Evolutionary conservation across 306 rosid species (phyloP), one percentile per base, ranked within the genome.

Genomic region (Crotalaria pallida): DNA sequence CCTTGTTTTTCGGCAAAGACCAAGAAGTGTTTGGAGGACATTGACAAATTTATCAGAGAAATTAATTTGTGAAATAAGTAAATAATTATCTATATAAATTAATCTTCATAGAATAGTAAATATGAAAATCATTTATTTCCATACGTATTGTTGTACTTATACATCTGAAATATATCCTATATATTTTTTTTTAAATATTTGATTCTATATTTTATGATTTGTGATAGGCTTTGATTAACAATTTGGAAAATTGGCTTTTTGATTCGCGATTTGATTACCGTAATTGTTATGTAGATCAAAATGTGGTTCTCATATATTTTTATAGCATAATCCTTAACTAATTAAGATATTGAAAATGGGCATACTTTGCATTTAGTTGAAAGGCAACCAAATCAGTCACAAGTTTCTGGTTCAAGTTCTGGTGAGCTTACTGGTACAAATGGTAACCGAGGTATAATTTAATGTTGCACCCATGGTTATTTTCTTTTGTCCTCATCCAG

Each of bases 321-420:
- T 62, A 51, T 64, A 63, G 27, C 38, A 18, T 41, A 68, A 47
- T 69, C 94, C 94, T 89, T 94, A 81, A 85, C 88, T 55, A 15
- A 21, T 79, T 26, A 74, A 94, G 99, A 91, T 71, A 81, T 94
- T 78, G 99, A 91, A 73, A 91, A 86, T 86, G 99, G 99, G 62
- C 87, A 94, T 79, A 91, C n/a, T n/a, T 79, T 94, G 84, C 99
- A 94, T 88, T 87, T 94, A 68, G 99, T 94, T 65, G 92, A 82
- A 79, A 87, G 99, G 76, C 97, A 88, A 79, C 92, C 88, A 62
- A 76, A 74, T 41, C 95, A 79, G 80, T 67, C 88, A 21, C 99
- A 87, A 38, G 75, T 81, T 74, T 68, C 91, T 59, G 85, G 68
- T 48, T 26, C 84, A 6, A 80, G 76, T 48, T n/a, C 92, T 65